Percentiles rank a stretch among this genome's conserved stretches.
phyloP scores from a whole-genome alignment of 306 rosid species.

The Biancaea sappan region DNA sequence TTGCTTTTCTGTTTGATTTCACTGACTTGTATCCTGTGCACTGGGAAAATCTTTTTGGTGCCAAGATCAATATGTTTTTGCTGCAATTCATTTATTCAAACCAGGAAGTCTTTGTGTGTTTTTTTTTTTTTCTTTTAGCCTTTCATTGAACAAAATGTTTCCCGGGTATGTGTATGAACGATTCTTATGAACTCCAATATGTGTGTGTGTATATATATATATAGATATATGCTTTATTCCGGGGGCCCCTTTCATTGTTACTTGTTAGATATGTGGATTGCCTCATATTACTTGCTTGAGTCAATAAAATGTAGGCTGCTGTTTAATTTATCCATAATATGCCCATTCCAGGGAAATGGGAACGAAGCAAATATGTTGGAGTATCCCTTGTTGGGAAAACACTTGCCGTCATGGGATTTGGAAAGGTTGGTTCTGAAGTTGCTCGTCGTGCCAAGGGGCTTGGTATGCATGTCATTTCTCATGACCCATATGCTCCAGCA shows the following conservation, averaged over 20 bases:
- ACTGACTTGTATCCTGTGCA: neutral
- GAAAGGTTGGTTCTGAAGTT: constrained; percentile 97
- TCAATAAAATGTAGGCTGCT: neutral
- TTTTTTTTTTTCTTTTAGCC: neutral
- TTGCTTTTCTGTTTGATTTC: constrained; percentile 18
- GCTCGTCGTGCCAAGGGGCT: constrained; percentile 98
- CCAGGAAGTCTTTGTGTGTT: neutral
- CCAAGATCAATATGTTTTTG: neutral
- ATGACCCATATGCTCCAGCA: constrained; percentile 94
- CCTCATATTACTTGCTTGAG: neutral
- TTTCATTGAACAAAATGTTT: neutral
- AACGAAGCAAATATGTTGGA: constrained; percentile 89
- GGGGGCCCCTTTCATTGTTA: neutral
- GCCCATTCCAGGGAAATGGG: constrained; percentile 78
- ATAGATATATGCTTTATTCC: too few species aligned
- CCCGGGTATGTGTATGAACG: neutral
- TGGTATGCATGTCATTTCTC: constrained; percentile 96
- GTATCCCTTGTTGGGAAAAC: constrained; percentile 97
- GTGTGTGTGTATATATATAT: too few species aligned
- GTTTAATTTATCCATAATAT: neutral
- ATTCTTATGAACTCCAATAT: neutral
- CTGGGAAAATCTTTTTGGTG: neutral
- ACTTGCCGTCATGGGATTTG: constrained; percentile 95
- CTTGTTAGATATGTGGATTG: neutral
- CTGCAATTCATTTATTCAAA: too few species aligned